Evolutionary conservation across 2,329 filamentous ascomycete species (phyloP), one percentile per base, ranked within the genome.

Genomic region (Apiospora aurea): DNA sequence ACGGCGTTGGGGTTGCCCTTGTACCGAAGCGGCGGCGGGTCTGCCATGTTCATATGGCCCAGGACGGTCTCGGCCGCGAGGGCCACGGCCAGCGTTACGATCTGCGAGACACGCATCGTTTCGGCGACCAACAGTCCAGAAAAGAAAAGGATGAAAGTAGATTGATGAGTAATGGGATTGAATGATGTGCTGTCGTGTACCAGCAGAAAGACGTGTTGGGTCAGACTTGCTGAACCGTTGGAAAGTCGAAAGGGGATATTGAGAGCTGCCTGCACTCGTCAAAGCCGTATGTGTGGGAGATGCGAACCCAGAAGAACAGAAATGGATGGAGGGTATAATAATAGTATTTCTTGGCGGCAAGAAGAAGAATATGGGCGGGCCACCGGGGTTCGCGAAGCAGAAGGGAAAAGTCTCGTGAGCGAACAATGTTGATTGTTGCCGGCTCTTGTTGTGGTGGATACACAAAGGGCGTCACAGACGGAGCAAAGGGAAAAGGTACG

Each of bases 31-130:
- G 89, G 88, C 18, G 86, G 75, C 13, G 89, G 89, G 74, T 81
- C 81, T 64, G 77, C 82, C 85, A 90, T 87, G 78, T 88, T 84
- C 86, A 90, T 90, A 81, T 90, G 88, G 34, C 34, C 57, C 57
- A n/a, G 14, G 57, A n/a, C 57, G 57, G 57, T 64, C 57, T 64
- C 57, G 72, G 86, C 88, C 70, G 84, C 80, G 74, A 83, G 84
- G 74, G 84, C 82, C 77, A 85, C 79, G 73, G 82, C 82, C 74
- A 68, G 24, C 26, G 66, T 68, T 44, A n/a, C 5, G 41, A 64
- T 64, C 14, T 34, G 66, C 14, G n/a, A 46, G 66, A 47, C 24
- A 29, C 44, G 26, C 66, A 68, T 68, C 66, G 16, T 61, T 4
- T 29, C 43, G 41, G 29, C 21, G 29, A 64, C 10, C 11, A 2